phyloP scores from a whole-genome alignment of 805 yeast species.

The Ogataea paraovalis region DNA sequence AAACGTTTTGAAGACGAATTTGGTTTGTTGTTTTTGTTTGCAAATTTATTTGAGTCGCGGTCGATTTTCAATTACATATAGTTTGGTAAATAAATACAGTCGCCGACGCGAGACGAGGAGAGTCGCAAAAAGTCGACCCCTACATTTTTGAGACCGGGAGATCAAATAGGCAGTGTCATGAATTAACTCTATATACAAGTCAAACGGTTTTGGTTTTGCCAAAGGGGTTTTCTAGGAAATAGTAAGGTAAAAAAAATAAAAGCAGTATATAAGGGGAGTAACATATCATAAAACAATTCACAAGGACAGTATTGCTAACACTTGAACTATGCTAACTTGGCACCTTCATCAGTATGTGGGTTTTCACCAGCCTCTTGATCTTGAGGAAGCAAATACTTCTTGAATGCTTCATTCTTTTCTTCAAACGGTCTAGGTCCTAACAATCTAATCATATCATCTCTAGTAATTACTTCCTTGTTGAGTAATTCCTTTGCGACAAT shows the following conservation, averaged over 20 bases:
- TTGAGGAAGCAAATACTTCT: slow-evolving; percentile 48
- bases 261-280: not conserved
- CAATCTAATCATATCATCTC: slow-evolving; percentile 88
- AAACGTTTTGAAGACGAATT: not conserved
- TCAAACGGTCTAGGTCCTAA: slow-evolving; percentile 91
- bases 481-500: slow-evolving; percentile 84
- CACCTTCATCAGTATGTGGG: slow-evolving; percentile 21
- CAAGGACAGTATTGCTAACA: too few species aligned
- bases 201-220: not conserved
- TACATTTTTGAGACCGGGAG: too few species aligned
- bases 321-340: slow-evolving; percentile 11
- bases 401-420: slow-evolving; percentile 87
- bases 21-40: not conserved
- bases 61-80: not conserved
- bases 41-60: not conserved
- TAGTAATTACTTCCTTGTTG: slow-evolving; percentile 81
- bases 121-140: too few species aligned
- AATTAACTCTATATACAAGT: not conserved
- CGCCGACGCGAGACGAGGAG: too few species aligned
- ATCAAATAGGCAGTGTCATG: not conserved
- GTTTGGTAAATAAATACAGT: not conserved
- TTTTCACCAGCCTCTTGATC: slow-evolving; percentile 12
- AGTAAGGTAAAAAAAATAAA: not conserved
- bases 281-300: not conserved
- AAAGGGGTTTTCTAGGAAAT: not conserved